Base-by-base conservation (phyloP, 306 rosid species). In the Pterocarpus santalinus region DNA sequence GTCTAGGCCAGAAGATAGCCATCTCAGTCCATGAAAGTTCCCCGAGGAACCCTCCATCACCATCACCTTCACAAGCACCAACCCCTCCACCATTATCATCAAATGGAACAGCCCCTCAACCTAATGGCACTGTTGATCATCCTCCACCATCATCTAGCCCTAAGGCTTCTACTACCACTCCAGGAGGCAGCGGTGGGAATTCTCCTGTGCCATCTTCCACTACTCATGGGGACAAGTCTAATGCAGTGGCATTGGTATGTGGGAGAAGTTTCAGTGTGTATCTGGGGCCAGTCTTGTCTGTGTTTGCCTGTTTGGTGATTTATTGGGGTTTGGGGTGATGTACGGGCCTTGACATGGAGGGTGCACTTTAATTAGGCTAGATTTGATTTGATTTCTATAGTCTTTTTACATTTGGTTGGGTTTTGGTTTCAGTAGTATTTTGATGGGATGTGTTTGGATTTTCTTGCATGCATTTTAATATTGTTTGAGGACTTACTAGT, bases 1-100 rank as follows among this genome's bases (percentile, higher is more conserved):
- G 34, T 17, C n/a, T 82, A 44, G 89, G 89, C 34, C 86, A 86
- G 71, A 86, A 75, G 56, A 7, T 86, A 17, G 70, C 36, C 2
- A 79, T 79, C 11, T 4, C 51, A 36, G 82, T 86, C 43, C 89
- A 86, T 22, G 68, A 79, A 8, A 5, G 17, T 36, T 1, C 73
- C 1, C 32, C 33, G 30, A 1, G 1, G 56, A 65, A 8, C 5
- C 67, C 88, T 2, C 83, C 85, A 64, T 5, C 79, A 39, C 76
- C 73, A 65, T 32, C 82, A 58, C 60, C 84, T 32, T 51, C 78
- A 3, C 68, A 8, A 2, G 33, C 77, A 16, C 52, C 53, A 47
- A 10, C 69, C 14, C 36, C 84, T 39, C 36, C 83, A n/a, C 70
- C 78, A 9, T 14, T 38, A 44, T 73, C 82, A 41, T 80, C 87